These are phyloP conservation scores for Eragrostis tef DNA, from an alignment of 202 grass and related monocot species.

Conservation along the genomic window DNA sequence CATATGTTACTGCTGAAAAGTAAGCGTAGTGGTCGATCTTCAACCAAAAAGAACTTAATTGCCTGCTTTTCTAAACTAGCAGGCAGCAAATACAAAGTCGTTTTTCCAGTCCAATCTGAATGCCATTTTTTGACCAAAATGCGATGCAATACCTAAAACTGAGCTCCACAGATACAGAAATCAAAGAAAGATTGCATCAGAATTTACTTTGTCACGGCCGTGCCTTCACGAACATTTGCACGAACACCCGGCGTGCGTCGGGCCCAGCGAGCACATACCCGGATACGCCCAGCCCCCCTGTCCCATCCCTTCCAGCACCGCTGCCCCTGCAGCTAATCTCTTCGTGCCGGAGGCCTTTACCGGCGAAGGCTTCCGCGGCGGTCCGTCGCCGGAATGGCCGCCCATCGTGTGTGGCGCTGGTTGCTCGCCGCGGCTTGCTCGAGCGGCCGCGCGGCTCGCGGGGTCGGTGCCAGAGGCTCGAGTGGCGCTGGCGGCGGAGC, in stretches of 20 bases:
- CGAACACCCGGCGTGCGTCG: slow-evolving; percentile 30
- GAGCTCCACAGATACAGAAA: neutral
- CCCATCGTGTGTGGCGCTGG: neutral
- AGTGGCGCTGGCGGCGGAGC: too few relatives aligned
- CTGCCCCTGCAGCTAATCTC: too few relatives aligned
- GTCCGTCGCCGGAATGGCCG: neutral
- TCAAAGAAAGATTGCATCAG: neutral
- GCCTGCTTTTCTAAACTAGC: neutral
- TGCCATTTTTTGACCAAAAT: neutral
- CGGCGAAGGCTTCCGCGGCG: neutral
- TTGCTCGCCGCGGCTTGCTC: neutral
- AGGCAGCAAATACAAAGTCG: neutral
- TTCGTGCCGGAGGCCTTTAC: neutral
- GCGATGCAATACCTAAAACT: neutral
- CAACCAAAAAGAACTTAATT: neutral
- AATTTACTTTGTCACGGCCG: neutral
- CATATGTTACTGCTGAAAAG: neutral
- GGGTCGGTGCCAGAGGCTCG: too few relatives aligned
- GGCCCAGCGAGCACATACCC: neutral
- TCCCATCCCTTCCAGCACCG: neutral
- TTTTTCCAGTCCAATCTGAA: neutral
- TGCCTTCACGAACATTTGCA: slow-evolving; percentile 18
- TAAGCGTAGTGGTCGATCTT: neutral
- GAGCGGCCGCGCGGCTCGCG: too few relatives aligned
- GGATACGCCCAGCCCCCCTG: neutral